Evolutionary conservation across 2,329 filamentous ascomycete genomes (phyloP), one percentile per base, ranked within the genome.

Genomic region (Sordariomycetes sp.): DNA sequence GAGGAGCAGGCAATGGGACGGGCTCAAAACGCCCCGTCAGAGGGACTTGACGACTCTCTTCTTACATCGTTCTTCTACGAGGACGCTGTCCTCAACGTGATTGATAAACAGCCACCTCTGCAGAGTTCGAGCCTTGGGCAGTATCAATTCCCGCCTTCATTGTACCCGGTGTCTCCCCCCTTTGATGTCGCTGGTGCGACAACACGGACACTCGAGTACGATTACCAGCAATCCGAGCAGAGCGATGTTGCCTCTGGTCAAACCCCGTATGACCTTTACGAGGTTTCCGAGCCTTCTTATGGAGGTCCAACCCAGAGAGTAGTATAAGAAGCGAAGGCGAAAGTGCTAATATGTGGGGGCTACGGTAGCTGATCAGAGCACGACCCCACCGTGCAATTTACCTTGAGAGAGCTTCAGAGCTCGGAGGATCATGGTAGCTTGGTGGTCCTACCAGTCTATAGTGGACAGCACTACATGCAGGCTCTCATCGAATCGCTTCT

Each of bases 171-270:
- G 21, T 34, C 35, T 8, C 31, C 35, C 15, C 19, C 24, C 21
- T 17, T 30, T n/a, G 35, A 37, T 25, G 16, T 19, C 16, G 23
- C 24, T n/a, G 30, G 17, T 4, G 29, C 31, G n/a, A 37, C 31
- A 14, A 30, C 35, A 15, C 35, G 30, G 16, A 37, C 35, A 10
- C 35, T 37, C 12, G 35, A 37, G 18, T 37, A 34, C 31, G 35
- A 37, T 18, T 30, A 23, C 16, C 35, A 34, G 12, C 32, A 27
- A 30, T 31, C 28, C 2, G 28, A 23, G 27, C 16, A 25, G 23
- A n/a, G n/a, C n/a, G n/a, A n/a, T n/a, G n/a, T n/a, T n/a, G n/a
- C n/a, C n/a, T n/a, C n/a, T n/a, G n/a, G n/a, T n/a, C n/a, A n/a
- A n/a, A n/a, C n/a, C n/a, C n/a, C n/a, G n/a, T n/a, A n/a, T n/a